Conservation (phyloP, 2,329 filamentous ascomycete genomes). For the Sclerotinia nivalis region DNA sequence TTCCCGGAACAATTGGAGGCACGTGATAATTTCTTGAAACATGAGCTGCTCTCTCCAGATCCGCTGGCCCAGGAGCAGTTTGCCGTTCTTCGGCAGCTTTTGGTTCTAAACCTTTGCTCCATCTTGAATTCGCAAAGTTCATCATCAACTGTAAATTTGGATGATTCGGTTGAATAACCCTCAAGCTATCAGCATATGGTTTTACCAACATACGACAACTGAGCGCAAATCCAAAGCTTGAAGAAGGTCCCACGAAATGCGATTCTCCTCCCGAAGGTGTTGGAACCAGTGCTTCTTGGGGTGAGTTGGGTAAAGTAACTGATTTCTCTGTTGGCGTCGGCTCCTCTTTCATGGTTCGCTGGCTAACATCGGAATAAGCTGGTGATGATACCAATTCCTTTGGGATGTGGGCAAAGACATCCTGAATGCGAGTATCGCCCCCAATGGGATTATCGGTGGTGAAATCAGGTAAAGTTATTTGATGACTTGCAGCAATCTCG, state of each 20-base stretch:
- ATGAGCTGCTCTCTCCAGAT: constrained; percentile 15
- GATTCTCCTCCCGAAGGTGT: constrained; percentile 34
- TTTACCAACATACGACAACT: constrained; percentile 38
- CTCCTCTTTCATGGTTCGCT: constrained; percentile 15
- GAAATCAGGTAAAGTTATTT: constrained; percentile 44
- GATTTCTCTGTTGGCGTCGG: constrained; percentile 18
- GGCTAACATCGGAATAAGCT: constrained; percentile 24
- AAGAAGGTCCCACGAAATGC: constrained; percentile 41
- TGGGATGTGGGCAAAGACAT: constrained; percentile 35
- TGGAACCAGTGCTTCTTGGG: constrained; percentile 36
- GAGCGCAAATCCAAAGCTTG: constrained; percentile 40
- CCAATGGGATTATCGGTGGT: constrained; percentile 32
- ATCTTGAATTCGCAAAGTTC: constrained; percentile 37
- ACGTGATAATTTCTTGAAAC: constrained; percentile 5
- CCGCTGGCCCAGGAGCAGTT: constrained; percentile 15
- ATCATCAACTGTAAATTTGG: constrained; percentile 34
- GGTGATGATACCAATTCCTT: constrained; percentile 27
- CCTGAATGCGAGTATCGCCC: constrained; percentile 32
- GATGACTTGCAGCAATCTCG: constrained; percentile 44
- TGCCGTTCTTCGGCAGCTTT: constrained; percentile 34
- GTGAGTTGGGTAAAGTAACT: constrained; percentile 25
- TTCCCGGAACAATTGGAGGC: neutral
- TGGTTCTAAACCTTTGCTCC: constrained; percentile 39
- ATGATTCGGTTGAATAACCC: constrained; percentile 32
- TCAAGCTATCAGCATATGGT: constrained; percentile 36